A percentile compares a stretch with the other conserved stretches of the same genome.
Evolutionary conservation across 192 early-diverging fungal genomes (phyloP).

Genomic region (Coemansia sp.): DNA sequence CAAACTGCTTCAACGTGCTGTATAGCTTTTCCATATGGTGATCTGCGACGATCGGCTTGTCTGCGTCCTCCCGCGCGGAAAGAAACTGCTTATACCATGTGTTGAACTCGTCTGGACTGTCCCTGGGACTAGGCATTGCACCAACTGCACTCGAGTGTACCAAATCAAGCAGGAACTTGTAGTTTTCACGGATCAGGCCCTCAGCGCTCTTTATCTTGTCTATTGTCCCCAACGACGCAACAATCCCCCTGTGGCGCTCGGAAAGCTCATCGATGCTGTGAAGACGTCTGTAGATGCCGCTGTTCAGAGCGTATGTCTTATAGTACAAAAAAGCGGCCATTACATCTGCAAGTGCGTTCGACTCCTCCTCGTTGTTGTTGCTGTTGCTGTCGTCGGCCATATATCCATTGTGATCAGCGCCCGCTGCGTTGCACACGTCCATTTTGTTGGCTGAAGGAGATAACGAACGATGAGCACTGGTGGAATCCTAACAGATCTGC

Average conservation of each 20-base stretch:
- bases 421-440: background rate
- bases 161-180: constrained; percentile 49
- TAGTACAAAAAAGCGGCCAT: constrained; percentile 62
- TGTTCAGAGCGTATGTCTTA: constrained; percentile 59
- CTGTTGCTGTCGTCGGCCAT: background rate
- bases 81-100: constrained; percentile 27
- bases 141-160: constrained; percentile 30
- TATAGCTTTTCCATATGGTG: constrained; percentile 87
- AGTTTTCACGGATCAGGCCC: constrained; percentile 60
- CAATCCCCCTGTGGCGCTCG: constrained; percentile 60
- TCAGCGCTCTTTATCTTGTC: constrained; percentile 66
- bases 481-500: background rate
- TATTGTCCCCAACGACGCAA: constrained; percentile 56
- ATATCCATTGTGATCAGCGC: background rate
- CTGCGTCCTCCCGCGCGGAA: constrained; percentile 14
- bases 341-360: constrained; percentile 34
- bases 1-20: constrained; percentile 90
- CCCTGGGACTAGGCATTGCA: constrained; percentile 24
- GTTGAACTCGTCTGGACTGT: constrained; percentile 18
- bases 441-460: background rate
- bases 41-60: constrained; percentile 56
- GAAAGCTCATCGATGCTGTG: constrained; percentile 61
- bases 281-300: constrained; percentile 61
- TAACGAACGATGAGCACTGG: background rate
- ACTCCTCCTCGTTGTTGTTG: constrained; percentile 22